These are phyloP conservation scores for Cairneyella variabilis DNA, from an alignment of 495 filamentous ascomycete genomes.

Conservation along the genomic window DNA sequence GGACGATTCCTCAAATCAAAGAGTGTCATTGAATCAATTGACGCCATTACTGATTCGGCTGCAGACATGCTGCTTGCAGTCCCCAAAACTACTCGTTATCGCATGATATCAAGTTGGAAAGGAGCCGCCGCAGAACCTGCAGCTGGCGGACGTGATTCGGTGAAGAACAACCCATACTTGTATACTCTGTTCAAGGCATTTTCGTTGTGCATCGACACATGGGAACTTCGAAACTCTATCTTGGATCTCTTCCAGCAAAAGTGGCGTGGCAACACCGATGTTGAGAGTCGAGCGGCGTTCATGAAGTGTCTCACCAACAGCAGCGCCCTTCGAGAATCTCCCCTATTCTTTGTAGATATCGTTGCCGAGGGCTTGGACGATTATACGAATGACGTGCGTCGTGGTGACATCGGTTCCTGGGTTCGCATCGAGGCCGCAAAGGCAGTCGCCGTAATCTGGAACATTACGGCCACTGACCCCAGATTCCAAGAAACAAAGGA, in stretches of 20 bases:
- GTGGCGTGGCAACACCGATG: neutral
- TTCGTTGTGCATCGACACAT: neutral
- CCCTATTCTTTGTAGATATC: slow-evolving; percentile 32
- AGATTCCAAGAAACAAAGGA: neutral
- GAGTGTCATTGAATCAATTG: slow-evolving; percentile 44
- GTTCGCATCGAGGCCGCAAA: slow-evolving; percentile 74
- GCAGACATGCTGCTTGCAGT: no score
- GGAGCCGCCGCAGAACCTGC: no score
- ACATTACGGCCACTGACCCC: neutral
- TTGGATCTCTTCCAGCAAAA: neutral
- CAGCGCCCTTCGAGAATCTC: slow-evolving; percentile 33
- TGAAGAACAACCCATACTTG: slow-evolving; percentile 1
- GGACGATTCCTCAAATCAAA: neutral
- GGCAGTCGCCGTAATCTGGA: slow-evolving; percentile 30
- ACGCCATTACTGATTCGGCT: slow-evolving; percentile 42
- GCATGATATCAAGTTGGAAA: no score
- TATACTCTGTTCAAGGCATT: slow-evolving; percentile 12
- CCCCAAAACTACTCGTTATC: no score
- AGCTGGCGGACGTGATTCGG: no score
- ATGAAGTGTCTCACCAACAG: slow-evolving; percentile 54
- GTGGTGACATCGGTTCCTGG: slow-evolving; percentile 85
- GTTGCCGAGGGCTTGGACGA: slow-evolving; percentile 65
- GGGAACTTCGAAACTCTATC: neutral
- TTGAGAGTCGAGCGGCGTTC: slow-evolving; percentile 42
- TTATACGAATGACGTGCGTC: slow-evolving; percentile 77